Conservation (phyloP, 805 yeast genomes). For the Metschnikowia lachancei region DNA sequence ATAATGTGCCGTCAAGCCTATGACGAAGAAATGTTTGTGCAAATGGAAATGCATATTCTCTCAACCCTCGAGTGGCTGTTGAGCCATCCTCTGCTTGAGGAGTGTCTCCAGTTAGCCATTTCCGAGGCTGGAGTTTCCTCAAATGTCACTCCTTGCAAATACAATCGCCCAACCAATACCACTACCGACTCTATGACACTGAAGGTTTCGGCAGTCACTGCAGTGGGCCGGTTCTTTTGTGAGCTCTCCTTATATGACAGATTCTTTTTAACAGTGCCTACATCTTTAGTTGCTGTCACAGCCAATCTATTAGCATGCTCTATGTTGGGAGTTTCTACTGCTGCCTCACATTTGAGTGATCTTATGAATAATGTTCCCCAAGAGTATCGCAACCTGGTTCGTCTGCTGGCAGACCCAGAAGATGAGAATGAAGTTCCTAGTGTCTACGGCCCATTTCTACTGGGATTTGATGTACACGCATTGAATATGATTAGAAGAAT, state of each 20-base stretch:
- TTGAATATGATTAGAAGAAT: conserved; percentile 40
- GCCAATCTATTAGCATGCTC: conserved; percentile 54
- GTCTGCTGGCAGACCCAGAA: conserved; percentile 27
- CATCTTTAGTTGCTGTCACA: conserved; percentile 48
- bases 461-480: conserved; percentile 43
- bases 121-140: conserved; percentile 30
- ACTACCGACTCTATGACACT: conserved; percentile 21
- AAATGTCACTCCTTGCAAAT: conserved; percentile 25
- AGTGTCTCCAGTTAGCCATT: conserved; percentile 45
- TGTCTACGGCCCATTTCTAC: conserved; percentile 46
- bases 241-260: conserved; percentile 53
- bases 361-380: conserved; percentile 9
- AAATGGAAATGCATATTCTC: conserved; percentile 45
- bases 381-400: conserved; percentile 1
- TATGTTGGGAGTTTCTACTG: conserved; percentile 48
- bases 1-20: conserved; percentile 59
- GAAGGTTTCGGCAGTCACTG: conserved; percentile 51
- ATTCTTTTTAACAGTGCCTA: conserved; percentile 43
- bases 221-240: conserved; percentile 52
- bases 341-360: conserved; percentile 20
- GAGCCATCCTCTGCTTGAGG: conserved; percentile 51
- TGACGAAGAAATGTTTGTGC: conserved; percentile 51
- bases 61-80: conserved; percentile 44
- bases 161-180: conserved; percentile 20
- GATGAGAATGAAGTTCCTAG: conserved; percentile 43